Evolutionary conservation across 1,284 basidiomycete genomes (phyloP).

Genomic region (Ustilago cynodontis): DNA sequence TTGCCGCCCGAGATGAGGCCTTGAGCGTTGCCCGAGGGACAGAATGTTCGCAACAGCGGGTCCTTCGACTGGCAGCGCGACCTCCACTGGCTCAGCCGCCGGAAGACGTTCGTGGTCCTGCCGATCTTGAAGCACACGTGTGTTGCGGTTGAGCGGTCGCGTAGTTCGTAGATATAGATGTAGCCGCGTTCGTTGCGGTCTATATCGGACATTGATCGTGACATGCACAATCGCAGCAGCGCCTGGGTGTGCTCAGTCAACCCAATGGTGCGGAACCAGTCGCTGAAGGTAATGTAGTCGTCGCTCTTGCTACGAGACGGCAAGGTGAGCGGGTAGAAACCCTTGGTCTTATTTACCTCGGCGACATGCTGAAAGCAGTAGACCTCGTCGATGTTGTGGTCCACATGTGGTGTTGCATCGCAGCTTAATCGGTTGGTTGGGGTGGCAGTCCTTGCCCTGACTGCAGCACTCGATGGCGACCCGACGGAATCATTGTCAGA

Average conservation of each 20-base stretch:
- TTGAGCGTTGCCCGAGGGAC: conserved; percentile 25
- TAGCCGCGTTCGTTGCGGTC: conserved; percentile 48
- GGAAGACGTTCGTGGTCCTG: conserved; percentile 42
- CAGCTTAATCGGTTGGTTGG: not conserved
- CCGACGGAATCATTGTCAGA: conserved; percentile 9
- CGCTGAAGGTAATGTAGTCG: conserved; percentile 17
- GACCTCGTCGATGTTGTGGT: conserved; percentile 23
- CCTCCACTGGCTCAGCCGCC: conserved; percentile 51
- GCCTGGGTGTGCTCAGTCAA: conserved; percentile 35
- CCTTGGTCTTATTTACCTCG: conserved; percentile 53
- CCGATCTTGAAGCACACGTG: conserved; percentile 57
- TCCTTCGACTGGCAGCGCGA: conserved; percentile 49
- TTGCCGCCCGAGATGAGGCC: conserved; percentile 39
- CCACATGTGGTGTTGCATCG: not conserved
- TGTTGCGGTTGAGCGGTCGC: conserved; percentile 21
- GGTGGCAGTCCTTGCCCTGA: not conserved
- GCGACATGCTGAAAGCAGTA: conserved; percentile 57
- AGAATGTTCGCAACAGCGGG: conserved; percentile 32
- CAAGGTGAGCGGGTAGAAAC: conserved; percentile 28
- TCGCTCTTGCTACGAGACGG: not conserved
- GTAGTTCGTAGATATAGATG: conserved; percentile 59
- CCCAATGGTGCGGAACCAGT: conserved; percentile 14
- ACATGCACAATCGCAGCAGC: conserved; percentile 42
- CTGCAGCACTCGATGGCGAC: not conserved
- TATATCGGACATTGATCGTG: conserved; percentile 6